Conservation (phyloP, 1,139 yeast species). For the Yamadazyma pseudoaaseri region DNA sequence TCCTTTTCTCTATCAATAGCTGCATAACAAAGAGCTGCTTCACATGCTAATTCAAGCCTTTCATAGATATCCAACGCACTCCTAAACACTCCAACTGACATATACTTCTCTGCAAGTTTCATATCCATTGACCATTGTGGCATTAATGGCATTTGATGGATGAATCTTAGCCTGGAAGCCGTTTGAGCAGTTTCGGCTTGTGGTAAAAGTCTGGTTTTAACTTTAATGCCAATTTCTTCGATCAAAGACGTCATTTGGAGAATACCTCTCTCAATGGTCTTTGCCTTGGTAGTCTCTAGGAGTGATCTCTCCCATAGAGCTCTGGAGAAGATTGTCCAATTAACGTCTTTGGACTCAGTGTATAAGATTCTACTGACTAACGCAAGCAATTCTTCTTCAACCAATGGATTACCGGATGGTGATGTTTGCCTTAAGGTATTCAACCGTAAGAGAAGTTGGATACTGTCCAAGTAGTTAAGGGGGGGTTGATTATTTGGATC, state of each 20-base stretch:
- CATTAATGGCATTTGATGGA: constrained; percentile 72
- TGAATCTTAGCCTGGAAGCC: constrained; percentile 59
- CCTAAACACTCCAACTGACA: constrained; percentile 80
- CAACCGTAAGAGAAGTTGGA: constrained; percentile 69
- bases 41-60: constrained; percentile 72
- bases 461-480: constrained; percentile 65
- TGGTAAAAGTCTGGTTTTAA: constrained; percentile 62
- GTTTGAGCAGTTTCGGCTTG: constrained; percentile 23
- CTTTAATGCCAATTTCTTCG: constrained; percentile 80
- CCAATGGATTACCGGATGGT: constrained; percentile 67
- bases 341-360: constrained; percentile 44
- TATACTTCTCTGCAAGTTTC: constrained; percentile 79
- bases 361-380: constrained; percentile 69
- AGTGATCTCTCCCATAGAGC: constrained; percentile 90
- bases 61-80: constrained; percentile 91
- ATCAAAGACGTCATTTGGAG: constrained; percentile 90
- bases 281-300: constrained; percentile 75
- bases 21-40: constrained; percentile 89
- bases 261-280: constrained; percentile 91
- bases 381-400: constrained; percentile 80
- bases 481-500: constrained; percentile 86
- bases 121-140: constrained; percentile 89
- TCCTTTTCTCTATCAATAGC: constrained; percentile 73
- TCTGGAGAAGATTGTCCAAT: constrained; percentile 80
- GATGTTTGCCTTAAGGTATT: constrained; percentile 66